phyloP scores from a whole-genome alignment of 2,329 filamentous ascomycete genomes.

The Aspergillus brasiliensis region DNA sequence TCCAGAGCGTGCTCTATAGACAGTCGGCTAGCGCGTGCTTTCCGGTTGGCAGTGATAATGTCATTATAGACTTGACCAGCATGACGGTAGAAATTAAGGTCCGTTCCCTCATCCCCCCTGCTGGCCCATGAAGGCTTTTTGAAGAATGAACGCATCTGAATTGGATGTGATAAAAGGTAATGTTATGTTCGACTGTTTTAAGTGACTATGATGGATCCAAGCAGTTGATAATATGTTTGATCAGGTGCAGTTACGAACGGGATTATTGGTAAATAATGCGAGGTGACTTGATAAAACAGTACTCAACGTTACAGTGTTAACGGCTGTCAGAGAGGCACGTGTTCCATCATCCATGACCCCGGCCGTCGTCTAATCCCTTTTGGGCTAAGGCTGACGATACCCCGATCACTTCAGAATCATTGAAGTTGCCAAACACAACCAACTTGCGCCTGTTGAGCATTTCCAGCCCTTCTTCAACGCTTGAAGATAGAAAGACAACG shows the following conservation, averaged over 20 bases:
- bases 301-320: background rate
- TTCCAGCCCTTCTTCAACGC: background rate
- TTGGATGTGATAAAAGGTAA: background rate
- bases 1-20: background rate
- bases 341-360: background rate
- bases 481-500: background rate
- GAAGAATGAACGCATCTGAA: conserved; percentile 54
- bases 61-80: conserved; percentile 51
- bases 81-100: conserved; percentile 52
- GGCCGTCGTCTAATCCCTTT: background rate
- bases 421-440: background rate
- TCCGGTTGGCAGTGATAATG: conserved; percentile 45
- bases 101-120: conserved; percentile 37
- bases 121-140: conserved; percentile 57
- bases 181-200: too few relatives aligned
- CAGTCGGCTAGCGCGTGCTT: conserved; percentile 26
- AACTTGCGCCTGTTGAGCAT: background rate
- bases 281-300: background rate
- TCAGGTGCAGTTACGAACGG: background rate
- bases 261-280: background rate
- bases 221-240: background rate
- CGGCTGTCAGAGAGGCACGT: background rate
- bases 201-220: background rate
- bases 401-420: background rate
- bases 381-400: background rate